Percentiles rank a stretch among this genome's conserved stretches.
Evolutionary conservation across 208 protist genomes (phyloP).

Genomic region (Porcisia hertigi): DNA sequence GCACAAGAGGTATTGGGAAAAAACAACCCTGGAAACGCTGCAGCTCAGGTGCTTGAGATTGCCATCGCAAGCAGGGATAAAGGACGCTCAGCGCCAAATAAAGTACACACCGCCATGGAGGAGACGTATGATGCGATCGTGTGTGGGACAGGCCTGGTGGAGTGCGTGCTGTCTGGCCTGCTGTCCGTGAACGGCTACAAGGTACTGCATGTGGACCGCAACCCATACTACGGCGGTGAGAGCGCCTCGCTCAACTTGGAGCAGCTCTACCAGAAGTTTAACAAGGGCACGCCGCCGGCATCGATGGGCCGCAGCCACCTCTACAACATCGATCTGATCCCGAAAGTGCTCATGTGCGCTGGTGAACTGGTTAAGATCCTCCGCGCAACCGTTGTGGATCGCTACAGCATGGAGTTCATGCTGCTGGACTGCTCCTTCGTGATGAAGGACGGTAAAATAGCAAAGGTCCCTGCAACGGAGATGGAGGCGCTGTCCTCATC

Average conservation of each 20-base stretch:
- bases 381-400: slow-evolving; percentile 96
- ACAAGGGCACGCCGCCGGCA: slow-evolving; percentile 71
- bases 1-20: neutral
- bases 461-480: slow-evolving; percentile 98
- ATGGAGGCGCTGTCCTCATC: slow-evolving; percentile 95
- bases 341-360: slow-evolving; percentile 99
- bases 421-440: slow-evolving; percentile 98
- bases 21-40: neutral
- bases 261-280: slow-evolving; percentile 97
- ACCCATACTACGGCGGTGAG: slow-evolving; percentile 99
- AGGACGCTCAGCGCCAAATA: neutral
- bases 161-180: slow-evolving; percentile 97
- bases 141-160: slow-evolving; percentile 99
- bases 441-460: slow-evolving; percentile 93
- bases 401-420: slow-evolving; percentile 99
- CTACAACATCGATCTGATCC: slow-evolving; percentile 99
- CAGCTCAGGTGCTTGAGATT: neutral
- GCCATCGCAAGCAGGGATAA: neutral
- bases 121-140: slow-evolving; percentile 97
- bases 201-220: slow-evolving; percentile 99
- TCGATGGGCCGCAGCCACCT: slow-evolving; percentile 93
- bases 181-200: slow-evolving; percentile 97
- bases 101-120: slow-evolving; percentile 53
- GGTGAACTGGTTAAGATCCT: slow-evolving; percentile 98
- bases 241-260: slow-evolving; percentile 98